A percentile compares a stretch with the other conserved stretches of the same genome.
These are phyloP conservation scores for Hemileccinum rubropunctum DNA, from an alignment of 768 basidiomycete species.

Conservation along the genomic window DNA sequence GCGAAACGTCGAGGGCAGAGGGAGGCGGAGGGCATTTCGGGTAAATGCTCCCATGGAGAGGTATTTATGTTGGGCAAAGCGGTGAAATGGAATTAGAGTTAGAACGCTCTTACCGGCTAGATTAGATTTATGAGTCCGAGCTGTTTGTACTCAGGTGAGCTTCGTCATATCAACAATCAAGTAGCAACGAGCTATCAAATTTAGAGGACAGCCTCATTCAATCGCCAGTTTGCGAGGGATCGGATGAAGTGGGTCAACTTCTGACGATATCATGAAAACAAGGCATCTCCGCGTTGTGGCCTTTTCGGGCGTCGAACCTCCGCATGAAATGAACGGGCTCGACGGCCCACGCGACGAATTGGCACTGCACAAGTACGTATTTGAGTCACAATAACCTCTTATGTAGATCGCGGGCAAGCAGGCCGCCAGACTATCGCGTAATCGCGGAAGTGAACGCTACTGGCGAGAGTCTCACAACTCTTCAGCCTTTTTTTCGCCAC, in stretches of 20 bases:
- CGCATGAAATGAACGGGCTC: slow-evolving; percentile 31
- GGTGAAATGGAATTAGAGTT: slow-evolving; percentile 32
- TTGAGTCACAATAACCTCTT: slow-evolving; percentile 16
- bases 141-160: neutral
- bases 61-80: slow-evolving; percentile 33
- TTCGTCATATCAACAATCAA: slow-evolving; percentile 23
- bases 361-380: slow-evolving; percentile 15
- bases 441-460: slow-evolving; percentile 26
- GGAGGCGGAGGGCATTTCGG: slow-evolving; percentile 29
- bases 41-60: slow-evolving; percentile 16
- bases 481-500: no score
- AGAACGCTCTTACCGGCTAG: slow-evolving; percentile 20
- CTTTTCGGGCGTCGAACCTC: slow-evolving; percentile 28
- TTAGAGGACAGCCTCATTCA: slow-evolving; percentile 9
- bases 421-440: slow-evolving; percentile 21
- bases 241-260: slow-evolving; percentile 16
- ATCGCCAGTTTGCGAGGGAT: slow-evolving; percentile 11
- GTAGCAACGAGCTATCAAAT: slow-evolving; percentile 3
- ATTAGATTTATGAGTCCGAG: slow-evolving; percentile 28
- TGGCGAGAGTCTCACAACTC: no score
- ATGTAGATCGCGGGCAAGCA: slow-evolving; percentile 27
- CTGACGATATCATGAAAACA: slow-evolving; percentile 15
- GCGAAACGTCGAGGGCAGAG: slow-evolving; percentile 21
- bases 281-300: slow-evolving; percentile 28
- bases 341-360: slow-evolving; percentile 18